Evolutionary conservation across 2,329 filamentous ascomycete species (phyloP).

Genomic region (Passalora sequoiae): DNA sequence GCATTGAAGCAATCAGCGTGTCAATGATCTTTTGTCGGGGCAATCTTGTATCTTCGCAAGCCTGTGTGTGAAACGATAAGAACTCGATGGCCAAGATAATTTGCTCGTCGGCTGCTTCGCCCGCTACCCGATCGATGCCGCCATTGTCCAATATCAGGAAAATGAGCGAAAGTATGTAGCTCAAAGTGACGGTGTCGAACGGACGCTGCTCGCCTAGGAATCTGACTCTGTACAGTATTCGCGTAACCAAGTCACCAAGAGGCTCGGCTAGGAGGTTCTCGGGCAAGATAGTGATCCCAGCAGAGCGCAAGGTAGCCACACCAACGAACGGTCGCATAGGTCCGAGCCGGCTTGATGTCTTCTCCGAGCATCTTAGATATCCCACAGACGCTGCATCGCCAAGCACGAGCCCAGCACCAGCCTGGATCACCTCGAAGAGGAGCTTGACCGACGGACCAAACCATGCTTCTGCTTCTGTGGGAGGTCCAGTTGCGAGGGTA

Average conservation of each 20-base stretch:
- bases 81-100: slow-evolving; percentile 84
- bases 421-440: slow-evolving; percentile 68
- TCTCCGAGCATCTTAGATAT: slow-evolving; percentile 74
- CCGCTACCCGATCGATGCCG: slow-evolving; percentile 61
- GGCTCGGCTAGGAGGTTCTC: slow-evolving; percentile 70
- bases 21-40: slow-evolving; percentile 70
- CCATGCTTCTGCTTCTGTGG: slow-evolving; percentile 85
- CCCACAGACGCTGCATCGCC: slow-evolving; percentile 72
- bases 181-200: slow-evolving; percentile 80
- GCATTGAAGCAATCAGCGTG: slow-evolving; percentile 74
- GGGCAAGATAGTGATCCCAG: slow-evolving; percentile 67
- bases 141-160: slow-evolving; percentile 73
- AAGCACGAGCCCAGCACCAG: slow-evolving; percentile 74
- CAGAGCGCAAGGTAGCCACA: slow-evolving; percentile 74
- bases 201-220: slow-evolving; percentile 92
- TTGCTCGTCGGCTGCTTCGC: slow-evolving; percentile 83
- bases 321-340: slow-evolving; percentile 76
- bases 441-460: slow-evolving; percentile 74
- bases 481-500: slow-evolving; percentile 76
- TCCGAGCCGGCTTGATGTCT: slow-evolving; percentile 68
- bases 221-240: slow-evolving; percentile 82
- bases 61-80: slow-evolving; percentile 78
- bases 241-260: slow-evolving; percentile 74
- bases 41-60: slow-evolving; percentile 68
- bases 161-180: slow-evolving; percentile 78